Percentiles rank a stretch among this genome's conserved stretches.
These are phyloP conservation scores for Gossypium stocksii DNA, from an alignment of 345 rosid genomes.

Conservation along the genomic window DNA sequence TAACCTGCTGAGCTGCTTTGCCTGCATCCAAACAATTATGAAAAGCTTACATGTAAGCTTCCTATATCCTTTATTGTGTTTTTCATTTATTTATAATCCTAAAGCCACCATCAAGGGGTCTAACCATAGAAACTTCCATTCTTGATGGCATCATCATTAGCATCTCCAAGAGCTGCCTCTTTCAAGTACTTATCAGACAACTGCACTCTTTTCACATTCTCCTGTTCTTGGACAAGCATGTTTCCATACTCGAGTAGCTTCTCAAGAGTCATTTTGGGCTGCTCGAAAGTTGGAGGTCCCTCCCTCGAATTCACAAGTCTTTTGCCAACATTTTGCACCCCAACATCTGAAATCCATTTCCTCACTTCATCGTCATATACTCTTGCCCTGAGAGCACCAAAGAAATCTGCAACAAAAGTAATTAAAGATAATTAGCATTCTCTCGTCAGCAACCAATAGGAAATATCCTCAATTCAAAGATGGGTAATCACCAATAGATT, in stretches of 20 bases:
- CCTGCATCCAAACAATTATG: conserved; percentile 32
- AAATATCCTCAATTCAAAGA: not conserved
- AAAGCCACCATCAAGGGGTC: conserved; percentile 22
- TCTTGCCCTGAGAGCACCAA: conserved; percentile 89
- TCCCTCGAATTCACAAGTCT: conserved; percentile 89
- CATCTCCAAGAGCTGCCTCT: conserved; percentile 90
- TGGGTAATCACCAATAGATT: conserved; percentile 66
- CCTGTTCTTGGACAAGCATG: conserved; percentile 89
- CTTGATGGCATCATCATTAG: conserved; percentile 58
- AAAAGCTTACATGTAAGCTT: not conserved
- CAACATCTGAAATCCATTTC: conserved; percentile 60
- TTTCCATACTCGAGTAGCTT: conserved; percentile 80
- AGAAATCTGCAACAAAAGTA: conserved; percentile 56
- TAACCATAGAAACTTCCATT: conserved; percentile 74
- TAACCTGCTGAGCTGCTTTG: conserved; percentile 44
- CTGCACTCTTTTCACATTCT: conserved; percentile 93
- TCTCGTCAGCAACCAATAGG: not conserved
- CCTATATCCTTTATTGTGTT: not conserved
- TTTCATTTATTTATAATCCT: conserved; percentile 3
- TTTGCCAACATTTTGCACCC: conserved; percentile 66
- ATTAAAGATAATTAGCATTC: not conserved
- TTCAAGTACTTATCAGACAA: conserved; percentile 79
- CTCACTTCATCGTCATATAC: conserved; percentile 97
- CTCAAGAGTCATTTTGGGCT: conserved; percentile 61
- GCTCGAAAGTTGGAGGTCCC: conserved; percentile 69